phyloP scores from a whole-genome alignment of 345 rosid genomes.

The Psidium friedrichsthalianum region DNA sequence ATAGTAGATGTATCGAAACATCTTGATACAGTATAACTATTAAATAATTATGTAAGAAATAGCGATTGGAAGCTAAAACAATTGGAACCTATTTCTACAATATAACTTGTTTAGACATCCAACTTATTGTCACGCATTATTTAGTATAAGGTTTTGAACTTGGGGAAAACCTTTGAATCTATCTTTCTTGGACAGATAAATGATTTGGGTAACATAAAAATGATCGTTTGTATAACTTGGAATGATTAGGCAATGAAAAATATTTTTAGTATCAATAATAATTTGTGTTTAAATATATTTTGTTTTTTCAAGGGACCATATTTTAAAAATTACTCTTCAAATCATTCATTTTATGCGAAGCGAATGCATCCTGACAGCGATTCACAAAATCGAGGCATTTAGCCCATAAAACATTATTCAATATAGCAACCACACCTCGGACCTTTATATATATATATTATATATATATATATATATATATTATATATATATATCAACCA shows the following conservation, averaged over 20 bases:
- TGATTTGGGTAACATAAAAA: neutral
- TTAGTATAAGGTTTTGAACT: no score
- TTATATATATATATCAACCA: neutral
- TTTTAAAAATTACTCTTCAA: neutral
- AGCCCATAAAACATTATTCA: neutral
- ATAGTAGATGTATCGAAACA: neutral
- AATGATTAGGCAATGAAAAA: neutral
- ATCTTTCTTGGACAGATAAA: neutral
- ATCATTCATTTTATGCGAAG: neutral
- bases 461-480: no score
- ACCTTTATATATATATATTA: no score
- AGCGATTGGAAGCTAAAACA: neutral
- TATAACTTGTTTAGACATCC: neutral
- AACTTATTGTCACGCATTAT: neutral
- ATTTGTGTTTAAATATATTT: neutral
- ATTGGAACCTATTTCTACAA: neutral
- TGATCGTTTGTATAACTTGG: neutral
- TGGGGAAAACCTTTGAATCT: no score
- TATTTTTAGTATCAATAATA: neutral
- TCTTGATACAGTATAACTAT: neutral
- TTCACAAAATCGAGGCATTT: neutral
- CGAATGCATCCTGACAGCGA: neutral
- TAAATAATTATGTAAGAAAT: neutral
- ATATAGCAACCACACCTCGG: neutral
- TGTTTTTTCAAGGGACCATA: neutral